These are phyloP conservation scores for Apiospora koreana DNA, from an alignment of 2,329 filamentous ascomycete genomes.

Conservation along the genomic window DNA sequence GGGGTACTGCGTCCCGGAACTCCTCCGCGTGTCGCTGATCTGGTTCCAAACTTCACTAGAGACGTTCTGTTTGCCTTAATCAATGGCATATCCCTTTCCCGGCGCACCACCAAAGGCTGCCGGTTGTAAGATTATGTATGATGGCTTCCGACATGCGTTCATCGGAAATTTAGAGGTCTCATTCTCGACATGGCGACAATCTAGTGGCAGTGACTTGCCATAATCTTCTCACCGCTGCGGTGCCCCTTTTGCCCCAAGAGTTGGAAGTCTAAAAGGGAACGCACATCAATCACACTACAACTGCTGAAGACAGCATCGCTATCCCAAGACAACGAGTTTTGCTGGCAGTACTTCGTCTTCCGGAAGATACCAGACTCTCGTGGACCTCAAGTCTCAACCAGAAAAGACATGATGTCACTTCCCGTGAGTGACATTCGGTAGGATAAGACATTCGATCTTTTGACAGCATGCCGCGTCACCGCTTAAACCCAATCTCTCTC, in stretches of 20 bases:
- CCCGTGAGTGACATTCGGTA: neutral
- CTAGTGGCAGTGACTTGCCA: neutral
- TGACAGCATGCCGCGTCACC: neutral
- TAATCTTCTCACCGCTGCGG: neutral
- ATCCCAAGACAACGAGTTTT: neutral
- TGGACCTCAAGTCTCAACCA: neutral
- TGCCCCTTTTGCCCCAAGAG: neutral
- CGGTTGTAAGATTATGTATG: too few relatives aligned
- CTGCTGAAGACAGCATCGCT: neutral
- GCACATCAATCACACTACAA: neutral
- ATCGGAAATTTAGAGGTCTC: neutral
- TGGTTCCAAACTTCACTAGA: too few relatives aligned
- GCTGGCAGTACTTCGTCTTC: neutral
- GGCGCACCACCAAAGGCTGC: too few relatives aligned
- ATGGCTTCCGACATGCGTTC: neutral
- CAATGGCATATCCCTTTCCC: too few relatives aligned
- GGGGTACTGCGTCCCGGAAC: too few relatives aligned
- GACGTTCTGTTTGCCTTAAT: too few relatives aligned
- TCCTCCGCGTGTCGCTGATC: too few relatives aligned
- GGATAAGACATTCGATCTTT: neutral
- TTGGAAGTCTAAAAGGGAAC: neutral
- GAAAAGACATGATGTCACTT: slow-evolving; percentile 1
- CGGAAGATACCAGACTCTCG: neutral
- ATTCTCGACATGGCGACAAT: neutral
- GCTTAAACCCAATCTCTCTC: neutral